These are phyloP conservation scores for Agastache rugosa DNA, from an alignment of 257 asterid species.

Conservation along the genomic window DNA sequence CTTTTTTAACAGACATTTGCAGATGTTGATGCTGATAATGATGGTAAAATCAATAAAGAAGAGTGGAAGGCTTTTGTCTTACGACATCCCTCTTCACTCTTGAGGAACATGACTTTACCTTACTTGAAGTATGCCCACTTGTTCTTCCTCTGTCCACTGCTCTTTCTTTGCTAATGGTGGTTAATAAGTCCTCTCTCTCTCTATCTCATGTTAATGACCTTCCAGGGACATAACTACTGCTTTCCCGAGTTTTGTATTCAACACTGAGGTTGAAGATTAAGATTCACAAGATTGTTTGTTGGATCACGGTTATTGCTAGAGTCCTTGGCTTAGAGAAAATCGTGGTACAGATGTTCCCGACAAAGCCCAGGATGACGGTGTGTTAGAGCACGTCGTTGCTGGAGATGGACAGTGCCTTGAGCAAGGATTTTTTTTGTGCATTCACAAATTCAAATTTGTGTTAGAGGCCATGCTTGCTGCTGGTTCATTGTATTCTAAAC, in stretches of 20 bases:
- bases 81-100: constrained; percentile 69
- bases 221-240: constrained; percentile 65
- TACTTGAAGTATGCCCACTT: constrained; percentile 64
- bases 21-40: constrained; percentile 78
- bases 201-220: constrained; percentile 27
- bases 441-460: too few relatives aligned
- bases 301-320: constrained; percentile 21
- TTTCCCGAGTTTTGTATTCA: constrained; percentile 76
- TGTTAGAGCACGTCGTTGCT: background rate
- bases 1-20: constrained; percentile 64
- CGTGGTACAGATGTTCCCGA: background rate
- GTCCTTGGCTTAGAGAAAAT: constrained; percentile 3
- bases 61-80: constrained; percentile 80
- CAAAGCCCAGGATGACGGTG: background rate
- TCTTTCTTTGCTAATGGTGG: background rate
- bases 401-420: background rate
- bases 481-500: too few relatives aligned
- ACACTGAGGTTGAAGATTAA: constrained; percentile 73
- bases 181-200: background rate
- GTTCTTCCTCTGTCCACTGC: background rate
- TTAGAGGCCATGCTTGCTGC: too few relatives aligned
- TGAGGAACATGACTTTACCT: constrained; percentile 93
- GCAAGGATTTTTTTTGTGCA: too few relatives aligned
- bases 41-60: constrained; percentile 73
- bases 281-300: constrained; percentile 9